Base-by-base conservation (phyloP, 2,329 filamentous ascomycete species). In the Colletotrichum salicis region DNA sequence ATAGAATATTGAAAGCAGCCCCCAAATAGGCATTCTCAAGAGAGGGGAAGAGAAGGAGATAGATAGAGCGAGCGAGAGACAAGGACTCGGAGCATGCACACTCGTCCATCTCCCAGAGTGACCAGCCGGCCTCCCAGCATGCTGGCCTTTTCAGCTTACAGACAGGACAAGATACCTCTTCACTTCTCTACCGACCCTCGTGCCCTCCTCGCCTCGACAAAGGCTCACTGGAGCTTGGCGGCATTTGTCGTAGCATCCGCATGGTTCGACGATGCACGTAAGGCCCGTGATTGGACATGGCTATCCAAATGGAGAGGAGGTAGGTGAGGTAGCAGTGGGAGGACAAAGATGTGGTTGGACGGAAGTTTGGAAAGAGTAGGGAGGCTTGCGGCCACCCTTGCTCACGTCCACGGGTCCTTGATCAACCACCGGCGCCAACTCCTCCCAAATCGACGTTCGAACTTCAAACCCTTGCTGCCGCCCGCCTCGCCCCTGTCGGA, bases 261-360 rank as follows among this genome's bases (percentile, higher is more conserved):
- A 64, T 64, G 61, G 73, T 67, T 76, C 71, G 76, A 67, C 63
- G 54, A 64, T 67, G 71, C 63, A 67, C 57, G 41, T 68, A 70
- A 64, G 60, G 57, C 37, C 52, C 29, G 13, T 70, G 72, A 74
- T 74, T 74, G 72, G 72, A 37, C 66, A 61, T 65, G 63, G 63
- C 11, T 54, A 3, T 61, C 48, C 57, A 60, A 64, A 63, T 65
- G 66, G 57, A 62, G 72, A 66, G 62, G 59, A 62, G 70, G 69
- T 51, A 56, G 57, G 27, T 58, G 45, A 31, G 58, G 56, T 54
- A 37, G 72, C 78, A 75, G 76, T 54, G 65, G 62, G 72, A 73
- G 79, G 79, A 79, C 79, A 80, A 80, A 77, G 79, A 78, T 51
- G 51, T 74, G 72, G 72, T 72, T 75, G 69, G 67, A 65, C 58